Evolutionary conservation across 2,329 filamentous ascomycete genomes (phyloP).

Genomic region (Pyrenophora seminiperda): DNA sequence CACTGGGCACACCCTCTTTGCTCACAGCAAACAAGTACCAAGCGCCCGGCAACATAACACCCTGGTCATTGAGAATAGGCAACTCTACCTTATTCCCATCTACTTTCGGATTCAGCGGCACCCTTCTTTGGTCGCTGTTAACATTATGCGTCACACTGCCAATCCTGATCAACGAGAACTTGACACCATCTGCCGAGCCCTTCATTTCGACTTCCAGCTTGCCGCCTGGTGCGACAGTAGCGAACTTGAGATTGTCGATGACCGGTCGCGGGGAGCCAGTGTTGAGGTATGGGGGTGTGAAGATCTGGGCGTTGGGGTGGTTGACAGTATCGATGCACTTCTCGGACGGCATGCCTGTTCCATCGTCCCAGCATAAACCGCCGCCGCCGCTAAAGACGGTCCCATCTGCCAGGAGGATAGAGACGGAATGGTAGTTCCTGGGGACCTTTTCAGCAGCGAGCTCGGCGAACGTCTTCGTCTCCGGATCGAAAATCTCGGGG

Average conservation of each 20-base stretch:
- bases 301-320: slow-evolving; percentile 57
- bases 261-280: slow-evolving; percentile 26
- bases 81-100: slow-evolving; percentile 11
- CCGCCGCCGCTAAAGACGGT: slow-evolving; percentile 29
- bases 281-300: slow-evolving; percentile 60
- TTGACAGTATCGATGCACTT: slow-evolving; percentile 57
- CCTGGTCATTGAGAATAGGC: slow-evolving; percentile 17
- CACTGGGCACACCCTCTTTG: slow-evolving; percentile 21
- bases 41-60: slow-evolving; percentile 20
- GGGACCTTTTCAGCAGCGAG: slow-evolving; percentile 21
- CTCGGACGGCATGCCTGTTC: slow-evolving; percentile 28
- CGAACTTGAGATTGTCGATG: slow-evolving; percentile 14
- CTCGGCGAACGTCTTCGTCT: slow-evolving; percentile 21
- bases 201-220: slow-evolving; percentile 18
- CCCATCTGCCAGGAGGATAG: slow-evolving; percentile 29
- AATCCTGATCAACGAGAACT: slow-evolving; percentile 25
- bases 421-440: slow-evolving; percentile 30
- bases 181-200: slow-evolving; percentile 13
- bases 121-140: slow-evolving; percentile 29
- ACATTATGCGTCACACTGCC: slow-evolving; percentile 31
- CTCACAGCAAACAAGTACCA: slow-evolving; percentile 30
- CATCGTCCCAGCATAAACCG: slow-evolving; percentile 25
- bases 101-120: slow-evolving; percentile 15
- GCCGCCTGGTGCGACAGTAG: slow-evolving; percentile 16
- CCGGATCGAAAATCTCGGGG: slow-evolving; percentile 29